A percentile compares a stretch with the other conserved stretches of the same genome.
Evolutionary conservation across 1,284 basidiomycete genomes (phyloP).

Genomic region (Takashimella tepidaria): DNA sequence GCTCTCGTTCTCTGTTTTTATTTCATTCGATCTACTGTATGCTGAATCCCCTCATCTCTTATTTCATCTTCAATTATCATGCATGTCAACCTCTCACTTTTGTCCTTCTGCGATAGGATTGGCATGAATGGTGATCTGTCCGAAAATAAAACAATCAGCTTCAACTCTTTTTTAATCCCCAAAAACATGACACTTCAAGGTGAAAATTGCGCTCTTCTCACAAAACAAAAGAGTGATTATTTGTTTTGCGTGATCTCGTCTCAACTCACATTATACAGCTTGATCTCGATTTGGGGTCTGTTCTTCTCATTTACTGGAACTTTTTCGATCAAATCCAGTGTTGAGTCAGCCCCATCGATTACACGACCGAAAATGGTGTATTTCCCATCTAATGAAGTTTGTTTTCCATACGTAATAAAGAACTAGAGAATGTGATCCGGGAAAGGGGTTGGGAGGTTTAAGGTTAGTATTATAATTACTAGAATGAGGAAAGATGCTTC

Average conservation of each 20-base stretch:
- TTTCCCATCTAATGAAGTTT: constrained; percentile 85
- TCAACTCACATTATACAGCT: constrained; percentile 63
- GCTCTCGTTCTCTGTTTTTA: too few relatives aligned
- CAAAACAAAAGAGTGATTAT: too few relatives aligned
- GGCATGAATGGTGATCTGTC: constrained; percentile 83
- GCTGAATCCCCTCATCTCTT: too few relatives aligned
- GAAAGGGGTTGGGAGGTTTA: background rate
- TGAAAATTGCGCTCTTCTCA: too few relatives aligned
- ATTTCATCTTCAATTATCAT: too few relatives aligned
- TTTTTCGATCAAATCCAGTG: constrained; percentile 83
- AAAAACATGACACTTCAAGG: too few relatives aligned
- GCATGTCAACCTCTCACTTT: too few relatives aligned
- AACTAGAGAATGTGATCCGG: constrained; percentile 63
- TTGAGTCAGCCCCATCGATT: constrained; percentile 88
- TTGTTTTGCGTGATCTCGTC: constrained; percentile 10
- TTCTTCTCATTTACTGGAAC: constrained; percentile 88
- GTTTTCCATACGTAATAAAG: constrained; percentile 89
- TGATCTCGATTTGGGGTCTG: constrained; percentile 77
- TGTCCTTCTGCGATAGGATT: constrained; percentile 63
- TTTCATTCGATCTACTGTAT: too few relatives aligned
- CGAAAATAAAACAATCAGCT: constrained; percentile 5
- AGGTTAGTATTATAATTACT: background rate
- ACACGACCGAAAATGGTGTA: constrained; percentile 92
- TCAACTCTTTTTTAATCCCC: too few relatives aligned
- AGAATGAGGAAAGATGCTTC: background rate